Evolutionary conservation across 73 alveolate species (phyloP).

Genomic region (Stentor coeruleus): DNA sequence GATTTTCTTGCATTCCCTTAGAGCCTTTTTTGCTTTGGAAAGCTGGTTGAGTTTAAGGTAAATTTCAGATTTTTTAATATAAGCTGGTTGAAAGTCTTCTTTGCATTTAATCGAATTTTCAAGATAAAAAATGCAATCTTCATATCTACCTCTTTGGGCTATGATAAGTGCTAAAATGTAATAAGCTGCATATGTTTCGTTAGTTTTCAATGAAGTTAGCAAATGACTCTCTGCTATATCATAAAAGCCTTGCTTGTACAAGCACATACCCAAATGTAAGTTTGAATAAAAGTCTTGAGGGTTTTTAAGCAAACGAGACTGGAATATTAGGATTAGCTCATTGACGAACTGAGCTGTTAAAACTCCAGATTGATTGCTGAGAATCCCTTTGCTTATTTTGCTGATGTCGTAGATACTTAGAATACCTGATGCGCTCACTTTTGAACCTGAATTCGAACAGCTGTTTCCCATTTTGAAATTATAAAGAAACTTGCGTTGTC

Average conservation of each 20-base stretch:
- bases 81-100: neutral
- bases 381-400: neutral
- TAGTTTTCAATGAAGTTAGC: neutral
- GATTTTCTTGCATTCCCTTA: no score
- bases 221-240: neutral
- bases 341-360: neutral
- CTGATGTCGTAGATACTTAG: neutral
- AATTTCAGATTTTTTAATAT: neutral
- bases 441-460: neutral
- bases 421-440: neutral
- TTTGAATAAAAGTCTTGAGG: neutral
- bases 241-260: neutral
- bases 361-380: neutral
- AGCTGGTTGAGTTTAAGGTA: neutral
- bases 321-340: neutral
- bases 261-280: neutral
- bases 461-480: constrained; percentile 6
- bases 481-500: no score
- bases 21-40: neutral
- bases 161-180: neutral
- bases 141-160: neutral
- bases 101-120: neutral
- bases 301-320: neutral
- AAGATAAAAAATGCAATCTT: no score
- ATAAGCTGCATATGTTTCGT: neutral